These are phyloP conservation scores for Dipteronia sinensis DNA, from an alignment of 345 rosid species.

Conservation along the genomic window DNA sequence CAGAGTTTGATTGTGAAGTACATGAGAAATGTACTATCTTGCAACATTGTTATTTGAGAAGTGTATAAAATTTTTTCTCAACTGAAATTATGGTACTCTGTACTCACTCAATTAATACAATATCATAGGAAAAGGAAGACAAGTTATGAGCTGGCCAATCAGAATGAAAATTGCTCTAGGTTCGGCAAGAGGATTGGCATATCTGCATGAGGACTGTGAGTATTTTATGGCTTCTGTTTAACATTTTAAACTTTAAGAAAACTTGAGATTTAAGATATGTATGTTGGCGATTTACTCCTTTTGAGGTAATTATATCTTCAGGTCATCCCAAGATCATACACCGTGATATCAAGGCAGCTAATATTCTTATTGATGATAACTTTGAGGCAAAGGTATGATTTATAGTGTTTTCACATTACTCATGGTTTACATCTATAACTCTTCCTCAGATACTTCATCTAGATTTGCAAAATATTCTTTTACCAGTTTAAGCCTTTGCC, in stretches of 20 bases:
- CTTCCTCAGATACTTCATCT: neutral
- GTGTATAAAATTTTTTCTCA: neutral
- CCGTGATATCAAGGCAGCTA: slow-evolving; percentile 85
- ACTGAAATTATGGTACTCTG: neutral
- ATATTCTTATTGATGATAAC: slow-evolving; percentile 73
- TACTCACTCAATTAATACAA: neutral
- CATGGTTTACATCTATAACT: neutral
- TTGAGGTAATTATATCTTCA: slow-evolving; percentile 17
- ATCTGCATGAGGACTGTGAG: slow-evolving; percentile 91
- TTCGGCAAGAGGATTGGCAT: slow-evolving; percentile 80
- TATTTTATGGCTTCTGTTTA: slow-evolving; percentile 15
- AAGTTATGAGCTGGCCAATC: slow-evolving; percentile 64
- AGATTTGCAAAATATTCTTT: neutral
- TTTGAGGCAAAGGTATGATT: slow-evolving; percentile 73
- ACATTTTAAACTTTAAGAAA: neutral
- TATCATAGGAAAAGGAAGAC: slow-evolving; percentile 61
- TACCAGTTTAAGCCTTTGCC: neutral
- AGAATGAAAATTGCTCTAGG: slow-evolving; percentile 82
- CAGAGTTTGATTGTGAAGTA: neutral
- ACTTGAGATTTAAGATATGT: slow-evolving; percentile 2
- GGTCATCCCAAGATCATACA: slow-evolving; percentile 88
- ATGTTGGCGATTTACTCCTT: neutral
- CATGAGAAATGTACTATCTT: slow-evolving; percentile 10
- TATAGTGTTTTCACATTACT: neutral
- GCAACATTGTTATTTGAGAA: neutral